Base-by-base conservation (phyloP, 1,284 basidiomycete species). In the Cutaneotrichosporon dermatis region DNA sequence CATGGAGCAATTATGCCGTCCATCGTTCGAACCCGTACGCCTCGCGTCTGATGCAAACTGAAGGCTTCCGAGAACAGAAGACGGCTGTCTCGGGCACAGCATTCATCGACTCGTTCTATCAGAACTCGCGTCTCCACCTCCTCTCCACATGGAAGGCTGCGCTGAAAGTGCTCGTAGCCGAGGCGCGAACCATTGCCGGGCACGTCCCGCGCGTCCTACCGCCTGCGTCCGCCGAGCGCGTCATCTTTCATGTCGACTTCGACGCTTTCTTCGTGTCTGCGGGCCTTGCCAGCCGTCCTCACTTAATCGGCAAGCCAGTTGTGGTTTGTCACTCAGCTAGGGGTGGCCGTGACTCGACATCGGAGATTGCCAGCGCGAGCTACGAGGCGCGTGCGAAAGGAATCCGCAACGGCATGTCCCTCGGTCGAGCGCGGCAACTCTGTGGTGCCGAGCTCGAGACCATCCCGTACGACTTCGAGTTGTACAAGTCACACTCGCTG, bases 241-340 rank as follows among this genome's bases (percentile, higher is more conserved):
- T 90, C 13, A 88, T 95, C 68, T 88, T 96, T 84, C 93, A 97
- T 70, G 90, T 91, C 69, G 93, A 97, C 76, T 98, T 99, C 70
- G 95, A 99, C 73, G 92, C 88, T 69, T 99, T 98, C 82, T 99
- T 99, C 71, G 93, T 97, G 10, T 87, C 89, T 1, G 92, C 88
- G n/a, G 90, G 92, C 0, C 76, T 95, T 50, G 81, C 89, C 3
- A 84, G 82, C 55, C 81, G 90, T 0, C 90, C 90, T 0, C 83
- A 94, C 60, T 76, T 95, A 44, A 85, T 84, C 54, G 91, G 91
- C 1, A 90, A 89, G 72, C 90, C 95, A 0, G 87, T 89, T 2
- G 93, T 94, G 0, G 96, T 99, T 0, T 99, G 95, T 72, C 95
- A 99, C 79, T 92, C 92, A 3, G 87, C 91, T 66, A 60, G 64